A percentile compares a stretch with the other conserved stretches of the same genome.
phyloP scores from a whole-genome alignment of 768 basidiomycete genomes.

The Pilatotrama ljubarskyi region DNA sequence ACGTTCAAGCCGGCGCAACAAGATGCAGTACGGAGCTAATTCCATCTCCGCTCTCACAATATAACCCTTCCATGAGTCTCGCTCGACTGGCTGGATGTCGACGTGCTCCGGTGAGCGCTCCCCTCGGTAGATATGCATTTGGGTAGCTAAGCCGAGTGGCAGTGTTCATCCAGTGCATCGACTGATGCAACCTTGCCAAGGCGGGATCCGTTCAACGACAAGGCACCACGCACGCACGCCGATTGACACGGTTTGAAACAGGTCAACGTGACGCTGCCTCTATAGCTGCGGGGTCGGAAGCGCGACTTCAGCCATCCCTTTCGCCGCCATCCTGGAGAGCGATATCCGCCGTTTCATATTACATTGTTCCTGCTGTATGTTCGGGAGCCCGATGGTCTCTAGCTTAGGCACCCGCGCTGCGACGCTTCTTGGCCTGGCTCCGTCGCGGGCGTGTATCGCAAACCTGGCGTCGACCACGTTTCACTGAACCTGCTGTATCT shows the following conservation, averaged over 20 bases:
- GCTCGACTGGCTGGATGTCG: neutral
- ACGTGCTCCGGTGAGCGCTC: neutral
- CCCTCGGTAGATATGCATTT: neutral
- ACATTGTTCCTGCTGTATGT: too few species aligned
- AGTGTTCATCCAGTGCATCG: constrained; percentile 1
- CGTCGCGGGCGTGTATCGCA: neutral
- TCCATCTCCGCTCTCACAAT: neutral
- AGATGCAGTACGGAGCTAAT: neutral
- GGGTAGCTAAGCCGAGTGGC: constrained; percentile 4
- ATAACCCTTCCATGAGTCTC: neutral
- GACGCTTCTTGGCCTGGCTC: neutral
- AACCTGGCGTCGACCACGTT: neutral
- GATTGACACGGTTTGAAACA: constrained; percentile 1
- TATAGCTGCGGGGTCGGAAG: too few species aligned
- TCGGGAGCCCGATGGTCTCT: too few species aligned
- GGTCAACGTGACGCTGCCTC: neutral
- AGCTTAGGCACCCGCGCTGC: too few species aligned
- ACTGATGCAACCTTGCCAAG: constrained; percentile 1
- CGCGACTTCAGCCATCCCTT: neutral
- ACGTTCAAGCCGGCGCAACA: neutral
- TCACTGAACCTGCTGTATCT: neutral
- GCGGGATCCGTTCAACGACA: neutral
- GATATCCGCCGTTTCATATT: too few species aligned
- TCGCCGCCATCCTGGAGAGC: neutral
- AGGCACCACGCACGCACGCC: neutral